Conservation (phyloP, 805 yeast species). For the Starmerella cellae region DNA sequence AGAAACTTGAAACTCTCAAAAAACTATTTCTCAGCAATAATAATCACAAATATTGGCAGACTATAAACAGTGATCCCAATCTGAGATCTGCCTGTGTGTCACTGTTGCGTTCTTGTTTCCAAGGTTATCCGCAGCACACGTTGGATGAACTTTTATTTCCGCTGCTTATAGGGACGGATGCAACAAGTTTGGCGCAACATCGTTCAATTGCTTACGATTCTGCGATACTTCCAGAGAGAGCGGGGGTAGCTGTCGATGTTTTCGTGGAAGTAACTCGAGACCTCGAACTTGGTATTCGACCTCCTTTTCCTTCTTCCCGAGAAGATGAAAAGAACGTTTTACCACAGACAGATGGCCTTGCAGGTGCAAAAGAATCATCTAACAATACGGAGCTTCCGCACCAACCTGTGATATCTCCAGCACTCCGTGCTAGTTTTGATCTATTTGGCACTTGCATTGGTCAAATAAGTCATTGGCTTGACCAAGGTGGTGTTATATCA, state of each 20-base stretch:
- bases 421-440: constrained; percentile 20
- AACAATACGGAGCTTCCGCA: constrained; percentile 14
- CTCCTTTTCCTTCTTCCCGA: constrained; percentile 44
- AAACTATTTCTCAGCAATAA: constrained; percentile 38
- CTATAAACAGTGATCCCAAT: constrained; percentile 20
- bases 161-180: constrained; percentile 32
- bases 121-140: constrained; percentile 61
- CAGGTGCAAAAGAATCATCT: constrained; percentile 14
- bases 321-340: not conserved
- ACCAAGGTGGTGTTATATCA: constrained; percentile 8
- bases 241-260: constrained; percentile 55
- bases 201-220: constrained; percentile 39
- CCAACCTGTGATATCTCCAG: constrained; percentile 13
- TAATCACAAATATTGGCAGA: constrained; percentile 57
- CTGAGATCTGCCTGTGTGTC: constrained; percentile 54
- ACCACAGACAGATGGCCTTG: not conserved
- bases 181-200: constrained; percentile 17
- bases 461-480: constrained; percentile 17
- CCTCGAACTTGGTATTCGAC: constrained; percentile 41
- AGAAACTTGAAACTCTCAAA: constrained; percentile 56
- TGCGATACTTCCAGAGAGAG: constrained; percentile 48
- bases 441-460: constrained; percentile 21
- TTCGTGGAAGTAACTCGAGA: constrained; percentile 62
- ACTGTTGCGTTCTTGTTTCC: constrained; percentile 65
- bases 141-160: constrained; percentile 68